phyloP scores from a whole-genome alignment of 2,329 filamentous ascomycete genomes.

The Coccinonectria pachysandricola region DNA sequence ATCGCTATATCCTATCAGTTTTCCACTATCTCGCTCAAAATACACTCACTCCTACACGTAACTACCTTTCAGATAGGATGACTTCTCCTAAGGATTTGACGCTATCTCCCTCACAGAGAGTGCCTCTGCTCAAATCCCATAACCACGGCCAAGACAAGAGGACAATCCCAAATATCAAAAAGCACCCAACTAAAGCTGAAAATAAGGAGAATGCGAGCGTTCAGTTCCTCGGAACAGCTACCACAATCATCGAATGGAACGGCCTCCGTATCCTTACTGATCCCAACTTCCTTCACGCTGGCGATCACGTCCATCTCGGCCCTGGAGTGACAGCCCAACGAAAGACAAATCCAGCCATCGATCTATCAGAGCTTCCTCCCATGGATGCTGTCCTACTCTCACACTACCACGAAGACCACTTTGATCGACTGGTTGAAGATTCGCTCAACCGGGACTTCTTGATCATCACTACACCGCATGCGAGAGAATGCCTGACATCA shows the following conservation, averaged over 20 bases:
- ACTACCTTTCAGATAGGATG: too few relatives aligned
- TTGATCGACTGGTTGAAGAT: conserved; percentile 29
- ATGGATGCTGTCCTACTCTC: conserved; percentile 51
- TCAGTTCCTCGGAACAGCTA: conserved; percentile 47
- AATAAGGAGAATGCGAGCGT: conserved; percentile 24
- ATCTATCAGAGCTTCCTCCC: conserved; percentile 47
- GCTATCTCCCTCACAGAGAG: conserved; percentile 6
- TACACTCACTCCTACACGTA: too few relatives aligned
- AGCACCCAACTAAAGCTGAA: conserved; percentile 7
- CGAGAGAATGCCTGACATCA: conserved; percentile 38
- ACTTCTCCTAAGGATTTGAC: too few relatives aligned
- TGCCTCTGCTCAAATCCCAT: conserved; percentile 7
- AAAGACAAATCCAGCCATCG: conserved; percentile 47
- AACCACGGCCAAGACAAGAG: conserved; percentile 3
- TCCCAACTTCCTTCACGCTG: conserved; percentile 55
- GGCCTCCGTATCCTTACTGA: conserved; percentile 45
- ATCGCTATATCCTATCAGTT: too few relatives aligned
- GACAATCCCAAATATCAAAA: conserved; percentile 6
- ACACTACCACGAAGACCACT: conserved; percentile 50
- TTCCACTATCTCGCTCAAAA: too few relatives aligned
- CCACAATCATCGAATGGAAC: conserved; percentile 44
- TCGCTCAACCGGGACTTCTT: conserved; percentile 38
- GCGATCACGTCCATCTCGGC: conserved; percentile 56
- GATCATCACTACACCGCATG: conserved; percentile 55
- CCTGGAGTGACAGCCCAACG: conserved; percentile 48